These are phyloP conservation scores for Globisporangium uncinulatum DNA, from an alignment of 352 stramenopile species.

Conservation along the genomic window DNA sequence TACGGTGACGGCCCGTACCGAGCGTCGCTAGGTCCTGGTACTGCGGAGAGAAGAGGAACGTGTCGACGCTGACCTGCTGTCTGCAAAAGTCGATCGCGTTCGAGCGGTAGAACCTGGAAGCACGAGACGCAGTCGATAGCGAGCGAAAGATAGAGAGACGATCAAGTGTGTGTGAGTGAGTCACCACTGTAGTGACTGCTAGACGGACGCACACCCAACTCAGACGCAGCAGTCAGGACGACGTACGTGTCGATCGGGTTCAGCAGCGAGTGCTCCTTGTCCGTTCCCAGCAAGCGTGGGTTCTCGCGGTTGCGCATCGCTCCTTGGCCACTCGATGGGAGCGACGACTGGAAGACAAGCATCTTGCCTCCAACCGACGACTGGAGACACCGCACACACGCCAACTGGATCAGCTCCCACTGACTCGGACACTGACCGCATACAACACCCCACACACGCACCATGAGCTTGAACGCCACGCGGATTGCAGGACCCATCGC, in stretches of 20 bases:
- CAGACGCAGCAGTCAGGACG: no score
- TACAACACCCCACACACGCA: constrained; percentile 48
- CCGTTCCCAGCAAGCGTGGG: constrained; percentile 68
- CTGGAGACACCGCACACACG: constrained; percentile 26
- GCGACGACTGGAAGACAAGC: constrained; percentile 84
- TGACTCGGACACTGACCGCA: background rate
- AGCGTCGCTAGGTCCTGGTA: constrained; percentile 97
- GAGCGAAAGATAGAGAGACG: no score
- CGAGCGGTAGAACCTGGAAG: constrained; percentile 83
- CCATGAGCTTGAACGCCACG: constrained; percentile 97
- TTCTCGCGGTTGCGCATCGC: constrained; percentile 83
- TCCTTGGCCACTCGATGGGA: constrained; percentile 73
- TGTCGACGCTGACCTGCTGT: constrained; percentile 99
- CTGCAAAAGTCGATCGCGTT: constrained; percentile 96
- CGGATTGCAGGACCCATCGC: constrained; percentile 87
- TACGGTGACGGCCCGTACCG: constrained; percentile 21
- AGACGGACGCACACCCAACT: no score
- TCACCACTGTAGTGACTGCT: no score
- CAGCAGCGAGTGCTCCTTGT: constrained; percentile 90
- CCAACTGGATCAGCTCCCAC: constrained; percentile 57
- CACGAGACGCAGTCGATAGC: background rate
- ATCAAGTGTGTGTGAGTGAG: no score
- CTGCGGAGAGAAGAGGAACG: constrained; percentile 94
- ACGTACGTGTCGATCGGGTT: constrained; percentile 79
- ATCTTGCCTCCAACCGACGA: constrained; percentile 86